A percentile compares a stretch with the other conserved stretches of the same genome.
phyloP scores from a whole-genome alignment of 768 basidiomycete species.

The Suillus weaverae region DNA sequence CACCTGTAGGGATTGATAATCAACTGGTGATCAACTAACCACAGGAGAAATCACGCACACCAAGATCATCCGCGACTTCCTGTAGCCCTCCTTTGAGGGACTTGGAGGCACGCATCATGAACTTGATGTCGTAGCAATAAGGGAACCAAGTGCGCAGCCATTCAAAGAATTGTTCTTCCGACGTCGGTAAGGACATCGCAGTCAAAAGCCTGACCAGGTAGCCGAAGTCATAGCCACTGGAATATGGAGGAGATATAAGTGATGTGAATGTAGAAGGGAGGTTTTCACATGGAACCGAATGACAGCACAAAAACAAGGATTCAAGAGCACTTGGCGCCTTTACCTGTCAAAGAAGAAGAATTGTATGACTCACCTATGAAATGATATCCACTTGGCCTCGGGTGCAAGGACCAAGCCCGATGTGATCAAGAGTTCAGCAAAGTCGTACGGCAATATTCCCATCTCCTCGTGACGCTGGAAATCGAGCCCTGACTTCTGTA shows the following conservation, averaged over 20 bases:
- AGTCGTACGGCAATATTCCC: conserved; percentile 90
- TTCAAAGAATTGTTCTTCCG: conserved; percentile 89
- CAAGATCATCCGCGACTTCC: conserved; percentile 94
- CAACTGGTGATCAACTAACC: background rate
- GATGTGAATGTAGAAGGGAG: background rate
- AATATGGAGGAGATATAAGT: conserved; percentile 6
- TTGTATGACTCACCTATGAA: conserved; percentile 76
- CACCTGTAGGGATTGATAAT: conserved; percentile 50
- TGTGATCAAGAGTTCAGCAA: conserved; percentile 96
- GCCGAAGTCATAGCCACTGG: conserved; percentile 97
- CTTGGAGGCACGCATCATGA: conserved; percentile 87
- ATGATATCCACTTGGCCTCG: conserved; percentile 95
- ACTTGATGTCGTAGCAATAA: conserved; percentile 96
- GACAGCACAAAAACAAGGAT: background rate
- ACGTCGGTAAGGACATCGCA: conserved; percentile 79
- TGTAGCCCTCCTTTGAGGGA: conserved; percentile 84
- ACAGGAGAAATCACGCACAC: conserved; percentile 53
- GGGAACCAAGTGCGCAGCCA: conserved; percentile 92
- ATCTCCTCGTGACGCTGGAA: conserved; percentile 91
- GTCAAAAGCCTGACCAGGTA: conserved; percentile 96
- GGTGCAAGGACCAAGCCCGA: conserved; percentile 88
- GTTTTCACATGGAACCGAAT: background rate
- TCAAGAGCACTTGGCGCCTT: background rate
- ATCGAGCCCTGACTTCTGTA: conserved; percentile 95
- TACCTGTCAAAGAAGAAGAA: background rate